A percentile compares a stretch with the other conserved stretches of the same genome.
phyloP scores from a whole-genome alignment of 2,329 filamentous ascomycete species.

The Tolypocladium amazonense region DNA sequence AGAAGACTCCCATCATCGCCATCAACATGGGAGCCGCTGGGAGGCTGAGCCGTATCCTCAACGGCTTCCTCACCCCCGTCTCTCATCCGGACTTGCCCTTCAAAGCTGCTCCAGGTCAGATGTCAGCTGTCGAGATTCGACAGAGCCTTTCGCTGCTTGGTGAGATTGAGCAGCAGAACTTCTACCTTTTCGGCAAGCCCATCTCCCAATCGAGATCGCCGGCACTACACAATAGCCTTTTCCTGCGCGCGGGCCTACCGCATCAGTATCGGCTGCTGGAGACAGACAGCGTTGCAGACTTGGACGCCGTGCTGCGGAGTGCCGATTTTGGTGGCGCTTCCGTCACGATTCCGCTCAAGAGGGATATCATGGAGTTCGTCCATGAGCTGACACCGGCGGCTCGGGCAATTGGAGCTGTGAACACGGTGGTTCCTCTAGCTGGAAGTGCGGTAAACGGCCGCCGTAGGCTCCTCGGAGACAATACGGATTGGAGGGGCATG shows the following conservation, averaged over 20 bases:
- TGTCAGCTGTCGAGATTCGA: slow-evolving; percentile 83
- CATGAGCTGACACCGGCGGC: slow-evolving; percentile 75
- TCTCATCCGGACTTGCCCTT: slow-evolving; percentile 82
- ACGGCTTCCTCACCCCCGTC: slow-evolving; percentile 89
- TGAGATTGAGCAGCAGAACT: slow-evolving; percentile 62
- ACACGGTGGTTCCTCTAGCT: slow-evolving; percentile 67
- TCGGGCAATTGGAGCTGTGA: slow-evolving; percentile 78
- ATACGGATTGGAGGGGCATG: slow-evolving; percentile 96
- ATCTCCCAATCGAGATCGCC: slow-evolving; percentile 77
- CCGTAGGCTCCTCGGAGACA: slow-evolving; percentile 64
- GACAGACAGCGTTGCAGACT: slow-evolving; percentile 52
- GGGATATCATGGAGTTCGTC: slow-evolving; percentile 72
- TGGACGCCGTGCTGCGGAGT: slow-evolving; percentile 55
- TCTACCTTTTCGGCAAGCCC: slow-evolving; percentile 82
- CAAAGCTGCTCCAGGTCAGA: slow-evolving; percentile 86
- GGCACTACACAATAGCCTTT: slow-evolving; percentile 80
- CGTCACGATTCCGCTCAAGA: slow-evolving; percentile 90
- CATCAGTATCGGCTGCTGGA: slow-evolving; percentile 72
- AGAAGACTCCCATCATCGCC: slow-evolving; percentile 77
- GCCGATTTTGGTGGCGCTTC: slow-evolving; percentile 83
- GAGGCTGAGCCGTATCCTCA: slow-evolving; percentile 82
- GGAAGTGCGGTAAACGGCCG: slow-evolving; percentile 25
- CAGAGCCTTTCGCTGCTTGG: slow-evolving; percentile 69
- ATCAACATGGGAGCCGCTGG: slow-evolving; percentile 90
- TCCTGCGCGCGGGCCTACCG: slow-evolving; percentile 65